Conservation (phyloP, 2,329 filamentous ascomycete genomes). For the Xylariaceae sp. region DNA sequence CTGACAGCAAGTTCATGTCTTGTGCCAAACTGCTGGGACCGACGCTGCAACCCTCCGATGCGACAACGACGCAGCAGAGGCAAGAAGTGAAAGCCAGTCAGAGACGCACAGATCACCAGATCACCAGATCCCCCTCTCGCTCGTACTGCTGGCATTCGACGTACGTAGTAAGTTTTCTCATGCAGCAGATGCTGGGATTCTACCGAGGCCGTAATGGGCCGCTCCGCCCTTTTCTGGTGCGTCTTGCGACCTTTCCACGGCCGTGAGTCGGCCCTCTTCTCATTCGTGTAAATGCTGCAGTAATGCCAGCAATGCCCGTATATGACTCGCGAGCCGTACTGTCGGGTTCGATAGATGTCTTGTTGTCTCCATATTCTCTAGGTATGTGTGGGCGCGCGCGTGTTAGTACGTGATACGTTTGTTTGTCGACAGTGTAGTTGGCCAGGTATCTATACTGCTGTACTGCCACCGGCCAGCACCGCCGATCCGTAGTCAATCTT, state of each 20-base stretch:
- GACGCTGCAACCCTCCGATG: conserved; percentile 10
- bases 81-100: too few relatives aligned
- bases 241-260: conserved; percentile 6
- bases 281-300: too few relatives aligned
- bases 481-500: conserved; percentile 6
- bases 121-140: conserved; percentile 4
- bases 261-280: conserved; percentile 5
- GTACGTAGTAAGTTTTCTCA: neutral
- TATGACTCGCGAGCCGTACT: too few relatives aligned
- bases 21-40: conserved; percentile 15
- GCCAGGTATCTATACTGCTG: too few relatives aligned
- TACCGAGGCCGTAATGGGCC: conserved; percentile 5
- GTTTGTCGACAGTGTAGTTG: conserved; percentile 3
- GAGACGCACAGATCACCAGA: conserved; percentile 6
- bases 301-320: too few relatives aligned
- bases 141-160: conserved; percentile 6
- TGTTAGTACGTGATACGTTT: neutral
- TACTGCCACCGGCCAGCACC: conserved; percentile 1
- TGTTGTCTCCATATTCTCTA: too few relatives aligned
- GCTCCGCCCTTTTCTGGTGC: conserved; percentile 11
- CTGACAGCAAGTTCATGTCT: conserved; percentile 9
- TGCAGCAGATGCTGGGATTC: neutral
- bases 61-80: conserved; percentile 1
- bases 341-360: too few relatives aligned
- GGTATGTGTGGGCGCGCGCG: neutral